Conservation (phyloP, 306 rosid species). For the Heteromeles arbutifolia region DNA sequence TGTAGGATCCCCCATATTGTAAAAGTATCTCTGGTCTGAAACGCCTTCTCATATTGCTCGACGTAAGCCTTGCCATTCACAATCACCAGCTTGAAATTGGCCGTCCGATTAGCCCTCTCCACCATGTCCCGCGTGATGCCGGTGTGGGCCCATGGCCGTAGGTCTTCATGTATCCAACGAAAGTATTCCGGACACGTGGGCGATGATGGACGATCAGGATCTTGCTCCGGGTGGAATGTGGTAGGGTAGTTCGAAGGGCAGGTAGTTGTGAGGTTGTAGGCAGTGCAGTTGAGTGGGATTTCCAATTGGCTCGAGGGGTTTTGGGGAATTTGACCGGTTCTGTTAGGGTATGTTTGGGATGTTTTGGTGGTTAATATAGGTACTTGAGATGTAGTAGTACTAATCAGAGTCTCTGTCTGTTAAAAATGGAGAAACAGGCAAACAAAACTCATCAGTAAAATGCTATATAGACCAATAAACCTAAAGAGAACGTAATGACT, state of each 20-base stretch:
- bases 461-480: neutral
- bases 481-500: no score
- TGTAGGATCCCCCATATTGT: slow-evolving; percentile 88
- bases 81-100: slow-evolving; percentile 57
- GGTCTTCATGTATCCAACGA: slow-evolving; percentile 92
- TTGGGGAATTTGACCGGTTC: neutral
- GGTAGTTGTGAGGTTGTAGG: slow-evolving; percentile 26
- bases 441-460: neutral
- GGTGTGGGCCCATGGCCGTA: slow-evolving; percentile 70
- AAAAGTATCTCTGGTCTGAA: slow-evolving; percentile 71
- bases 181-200: slow-evolving; percentile 71
- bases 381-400: neutral
- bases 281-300: slow-evolving; percentile 46
- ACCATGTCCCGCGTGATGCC: slow-evolving; percentile 64
- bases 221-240: neutral
- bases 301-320: slow-evolving; percentile 1
- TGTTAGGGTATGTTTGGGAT: slow-evolving; percentile 7
- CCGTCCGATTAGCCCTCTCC: slow-evolving; percentile 38
- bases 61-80: slow-evolving; percentile 67
- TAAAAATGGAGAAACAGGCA: neutral
- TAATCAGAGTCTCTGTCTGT: slow-evolving; percentile 5
- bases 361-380: neutral
- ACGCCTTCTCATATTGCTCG: slow-evolving; percentile 46
- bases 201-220: neutral
- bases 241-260: slow-evolving; percentile 44